Percentiles rank a stretch among this genome's conserved stretches.
Conservation (phyloP, 2,329 filamentous ascomycete species). For the Hymenoscyphus salicellus region DNA sequence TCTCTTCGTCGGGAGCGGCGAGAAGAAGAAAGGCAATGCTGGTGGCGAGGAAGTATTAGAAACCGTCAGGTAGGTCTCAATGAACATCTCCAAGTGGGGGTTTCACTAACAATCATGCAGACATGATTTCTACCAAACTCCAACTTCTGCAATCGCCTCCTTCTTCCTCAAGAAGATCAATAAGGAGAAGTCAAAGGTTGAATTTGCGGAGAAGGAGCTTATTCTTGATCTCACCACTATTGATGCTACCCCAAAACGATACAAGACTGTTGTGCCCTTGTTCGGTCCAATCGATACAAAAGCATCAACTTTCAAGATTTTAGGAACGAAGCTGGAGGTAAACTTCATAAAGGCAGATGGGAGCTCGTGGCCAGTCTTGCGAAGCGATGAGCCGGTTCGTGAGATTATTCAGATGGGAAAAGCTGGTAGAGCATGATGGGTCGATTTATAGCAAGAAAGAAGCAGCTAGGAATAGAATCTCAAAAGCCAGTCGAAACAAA, state of each 20-base stretch:
- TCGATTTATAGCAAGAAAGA: background rate
- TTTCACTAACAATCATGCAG: slow-evolving; percentile 40
- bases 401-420: slow-evolving; percentile 89
- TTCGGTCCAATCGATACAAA: slow-evolving; percentile 72
- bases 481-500: background rate
- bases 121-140: slow-evolving; percentile 93
- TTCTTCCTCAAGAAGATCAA: slow-evolving; percentile 97
- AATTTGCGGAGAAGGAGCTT: slow-evolving; percentile 62
- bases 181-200: slow-evolving; percentile 71
- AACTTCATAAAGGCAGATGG: slow-evolving; percentile 62
- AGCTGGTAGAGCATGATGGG: slow-evolving; percentile 51
- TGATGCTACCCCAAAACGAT: slow-evolving; percentile 73
- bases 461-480: background rate
- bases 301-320: slow-evolving; percentile 60
- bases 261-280: slow-evolving; percentile 68
- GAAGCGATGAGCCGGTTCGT: slow-evolving; percentile 63
- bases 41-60: slow-evolving; percentile 72
- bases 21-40: slow-evolving; percentile 54
- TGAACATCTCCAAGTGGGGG: background rate
- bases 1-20: slow-evolving; percentile 76
- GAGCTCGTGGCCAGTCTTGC: slow-evolving; percentile 64
- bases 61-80: slow-evolving; percentile 65
- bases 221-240: slow-evolving; percentile 80
- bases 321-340: slow-evolving; percentile 70
- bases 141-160: slow-evolving; percentile 78